Conservation (phyloP, 768 basidiomycete species). For the Phylloporus sp. region DNA sequence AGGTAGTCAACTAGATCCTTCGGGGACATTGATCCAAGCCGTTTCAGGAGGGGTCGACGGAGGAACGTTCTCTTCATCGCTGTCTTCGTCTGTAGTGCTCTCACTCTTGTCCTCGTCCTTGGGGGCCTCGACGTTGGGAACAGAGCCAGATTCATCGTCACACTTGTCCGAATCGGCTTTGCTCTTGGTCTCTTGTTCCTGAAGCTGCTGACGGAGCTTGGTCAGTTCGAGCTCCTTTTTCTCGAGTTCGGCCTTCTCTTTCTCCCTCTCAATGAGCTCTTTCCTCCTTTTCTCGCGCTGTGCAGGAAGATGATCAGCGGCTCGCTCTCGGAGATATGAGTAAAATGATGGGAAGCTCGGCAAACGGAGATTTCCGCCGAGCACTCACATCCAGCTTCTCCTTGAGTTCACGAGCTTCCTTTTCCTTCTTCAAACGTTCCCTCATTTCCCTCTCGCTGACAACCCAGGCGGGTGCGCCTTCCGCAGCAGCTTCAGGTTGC, state of each 20-base stretch:
- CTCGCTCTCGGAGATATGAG: neutral
- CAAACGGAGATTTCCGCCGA: constrained; percentile 13
- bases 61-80: constrained; percentile 39
- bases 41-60: constrained; percentile 27
- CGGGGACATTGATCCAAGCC: constrained; percentile 25
- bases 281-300: constrained; percentile 44
- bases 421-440: constrained; percentile 68
- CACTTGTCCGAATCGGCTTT: constrained; percentile 43
- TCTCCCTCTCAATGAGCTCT: constrained; percentile 43
- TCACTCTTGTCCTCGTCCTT: constrained; percentile 32
- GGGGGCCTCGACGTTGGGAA: constrained; percentile 5
- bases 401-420: constrained; percentile 63
- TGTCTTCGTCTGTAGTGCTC: constrained; percentile 35
- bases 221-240: constrained; percentile 58
- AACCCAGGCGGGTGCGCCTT: constrained; percentile 67
- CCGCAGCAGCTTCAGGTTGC: constrained; percentile 69
- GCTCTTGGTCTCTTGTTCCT: constrained; percentile 49
- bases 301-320: constrained; percentile 10
- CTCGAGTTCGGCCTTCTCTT: constrained; percentile 58
- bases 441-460: constrained; percentile 67
- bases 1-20: constrained; percentile 31
- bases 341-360: constrained; percentile 17
- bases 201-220: constrained; percentile 47
- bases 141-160: constrained; percentile 30
- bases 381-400: constrained; percentile 60